phyloP scores from a whole-genome alignment of 1,139 yeast species.

The Geotrichum histeridarum region DNA sequence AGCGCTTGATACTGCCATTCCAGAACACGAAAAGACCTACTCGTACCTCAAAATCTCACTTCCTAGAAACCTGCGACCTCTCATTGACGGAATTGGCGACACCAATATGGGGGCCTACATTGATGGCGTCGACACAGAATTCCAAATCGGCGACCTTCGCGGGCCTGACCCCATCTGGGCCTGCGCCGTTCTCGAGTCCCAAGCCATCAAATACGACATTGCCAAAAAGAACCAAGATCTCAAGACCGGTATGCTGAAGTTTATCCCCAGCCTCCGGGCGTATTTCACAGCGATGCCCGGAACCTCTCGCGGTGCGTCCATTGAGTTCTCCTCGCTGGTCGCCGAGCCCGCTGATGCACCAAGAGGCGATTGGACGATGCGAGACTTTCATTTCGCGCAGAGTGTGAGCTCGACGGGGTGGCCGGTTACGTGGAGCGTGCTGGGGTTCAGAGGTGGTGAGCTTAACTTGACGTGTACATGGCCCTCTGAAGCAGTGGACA shows the following conservation, averaged over 20 bases:
- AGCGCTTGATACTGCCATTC: neutral
- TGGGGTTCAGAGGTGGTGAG: slow-evolving; percentile 1
- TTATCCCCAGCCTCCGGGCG: neutral
- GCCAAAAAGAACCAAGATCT: slow-evolving; percentile 6
- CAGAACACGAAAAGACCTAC: neutral
- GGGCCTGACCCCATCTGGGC: slow-evolving; percentile 6
- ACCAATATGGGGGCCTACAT: slow-evolving; percentile 17
- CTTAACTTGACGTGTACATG: slow-evolving; percentile 5
- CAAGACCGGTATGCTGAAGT: slow-evolving; percentile 15
- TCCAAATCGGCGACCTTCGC: neutral
- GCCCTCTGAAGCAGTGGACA: slow-evolving; percentile 5
- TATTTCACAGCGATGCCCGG: slow-evolving; percentile 9
- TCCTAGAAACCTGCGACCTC: slow-evolving; percentile 18
- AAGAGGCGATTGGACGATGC: slow-evolving; percentile 4
- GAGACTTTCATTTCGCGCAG: slow-evolving; percentile 2
- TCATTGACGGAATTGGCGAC: neutral
- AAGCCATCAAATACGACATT: neutral
- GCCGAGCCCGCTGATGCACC: neutral
- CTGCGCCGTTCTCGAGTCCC: neutral
- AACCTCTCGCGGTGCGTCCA: neutral
- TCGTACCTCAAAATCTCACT: neutral
- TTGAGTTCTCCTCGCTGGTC: slow-evolving; percentile 15
- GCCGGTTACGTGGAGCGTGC: neutral
- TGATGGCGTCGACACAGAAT: neutral
- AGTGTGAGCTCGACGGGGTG: slow-evolving; percentile 5